Evolutionary conservation across 1,139 yeast species (phyloP), one percentile per base, ranked within the genome.

Genomic region (Saccharomyces pastorianus): DNA sequence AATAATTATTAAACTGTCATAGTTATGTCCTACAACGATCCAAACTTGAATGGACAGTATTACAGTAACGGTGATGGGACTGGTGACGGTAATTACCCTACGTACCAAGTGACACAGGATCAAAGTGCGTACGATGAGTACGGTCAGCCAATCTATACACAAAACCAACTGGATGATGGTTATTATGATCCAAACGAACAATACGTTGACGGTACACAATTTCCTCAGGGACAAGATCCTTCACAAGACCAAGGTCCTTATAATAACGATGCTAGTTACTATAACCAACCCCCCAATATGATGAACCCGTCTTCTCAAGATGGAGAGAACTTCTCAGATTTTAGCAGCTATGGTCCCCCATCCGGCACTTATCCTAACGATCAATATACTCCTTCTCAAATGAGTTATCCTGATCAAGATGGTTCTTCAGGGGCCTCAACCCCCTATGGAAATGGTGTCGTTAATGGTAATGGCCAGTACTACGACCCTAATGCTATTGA

Each of bases 341-440:
- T 85, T 67, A 80, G 86, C 62, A 84, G 85, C 67, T 88, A 87
- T 52, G 70, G 68, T 20, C 82, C 81, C 7, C 73, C 74, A 56
- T 14, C 42, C 13, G 23, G 17, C 11, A 17, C 13, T 34, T 87
- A 83, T 59, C 79, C 84, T 27, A 57, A 74, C 51, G 88, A 90
- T 50, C 84, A 89, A 61, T 84, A 83, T 68, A 84, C 93, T 50
- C 90, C 93, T 32, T 84, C 90, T n/a, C 91, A 85, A 68, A 83
- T 85, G 87, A 83, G 88, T 67, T 85, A 84, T 65, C 89, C 86
- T 59, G 89, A 85, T 47, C 85, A 85, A 58, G 28, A 25, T 4
- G 78, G 95, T 67, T 86, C 96, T 8, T 87, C 95, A 23, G 96
- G 97, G 56, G 90, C 97, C 47, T 88, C 96, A 6, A 91, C 98